Evolutionary conservation across 768 basidiomycete species (phyloP), one percentile per base, ranked within the genome.

Genomic region (Mrakia hoshinonis): DNA sequence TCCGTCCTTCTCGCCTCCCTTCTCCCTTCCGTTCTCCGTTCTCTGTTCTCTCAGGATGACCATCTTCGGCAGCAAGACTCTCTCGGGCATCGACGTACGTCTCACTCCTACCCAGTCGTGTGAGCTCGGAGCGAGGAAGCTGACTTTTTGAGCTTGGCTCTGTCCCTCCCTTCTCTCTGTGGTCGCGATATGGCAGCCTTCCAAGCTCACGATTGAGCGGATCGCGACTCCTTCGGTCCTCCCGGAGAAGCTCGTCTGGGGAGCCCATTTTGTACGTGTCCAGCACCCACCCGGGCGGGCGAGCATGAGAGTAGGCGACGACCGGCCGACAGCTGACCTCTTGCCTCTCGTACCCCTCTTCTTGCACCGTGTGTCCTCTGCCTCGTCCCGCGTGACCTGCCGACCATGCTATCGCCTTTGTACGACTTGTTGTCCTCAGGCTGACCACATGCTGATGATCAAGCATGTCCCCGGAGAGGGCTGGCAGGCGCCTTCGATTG

Each of bases 401-500:
- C n/a, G 1, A 58, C 29, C 52, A 67, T 71, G 13, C 69, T 68
- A 66, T 43, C 65, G 31, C 60, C 61, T 31, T 68, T 62, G 2
- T 52, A 65, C 63, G 24, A 22, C 18, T 65, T 71, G 62, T 67
- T 52, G 18, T 72, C 66, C 1, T 64, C 68, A 39, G 72, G 69
- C 10, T 54, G 89, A 93, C 79, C 91, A 93, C 78, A 93, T 93
- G 91, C 79, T 93, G 48, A 87, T 83, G 54, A 85, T 81, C 81
- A 87, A 79, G 31, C 95, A 92, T 91, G 81, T 84, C 69, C 81
- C 83, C 3, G 77, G 81, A 24, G 82, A 83, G 48, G 94, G 94
- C n/a, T 97, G 94, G 93, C 88, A 85, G 26, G 79, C 83, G 1
- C 93, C 93, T 1, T 82, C 86, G 76, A 95, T 97, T 73, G 83